Conservation (phyloP, 345 rosid species). For the Combretum micranthum region DNA sequence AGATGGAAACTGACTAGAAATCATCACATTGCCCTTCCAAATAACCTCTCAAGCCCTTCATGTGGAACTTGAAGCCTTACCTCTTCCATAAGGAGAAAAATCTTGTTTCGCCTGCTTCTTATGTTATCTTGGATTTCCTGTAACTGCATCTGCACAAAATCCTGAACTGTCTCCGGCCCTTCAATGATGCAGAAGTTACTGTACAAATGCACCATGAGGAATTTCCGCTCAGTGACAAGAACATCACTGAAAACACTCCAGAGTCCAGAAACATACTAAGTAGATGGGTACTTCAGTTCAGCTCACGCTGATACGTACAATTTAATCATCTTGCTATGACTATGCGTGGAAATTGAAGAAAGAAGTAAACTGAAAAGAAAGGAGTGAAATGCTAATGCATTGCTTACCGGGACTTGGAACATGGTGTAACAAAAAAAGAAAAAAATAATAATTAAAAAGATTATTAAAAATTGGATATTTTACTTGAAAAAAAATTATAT, state of each 20-base stretch:
- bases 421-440: too few species aligned
- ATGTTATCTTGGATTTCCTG: conserved; percentile 82
- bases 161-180: conserved; percentile 89
- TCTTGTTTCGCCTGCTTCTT: conserved; percentile 80
- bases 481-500: too few species aligned
- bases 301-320: too few species aligned
- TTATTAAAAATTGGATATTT: too few species aligned
- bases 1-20: background rate
- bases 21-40: background rate
- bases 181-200: conserved; percentile 92
- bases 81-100: conserved; percentile 99
- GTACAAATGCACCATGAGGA: conserved; percentile 2
- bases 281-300: background rate
- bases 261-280: background rate
- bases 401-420: too few species aligned
- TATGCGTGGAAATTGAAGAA: too few species aligned
- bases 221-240: too few species aligned
- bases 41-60: too few species aligned
- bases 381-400: too few species aligned
- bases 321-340: too few species aligned
- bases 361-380: too few species aligned
- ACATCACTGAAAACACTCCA: background rate
- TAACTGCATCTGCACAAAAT: conserved; percentile 79
- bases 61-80: conserved; percentile 15
- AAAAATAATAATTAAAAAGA: too few species aligned